Conservation (phyloP, 2,329 filamentous ascomycete genomes). For the Xylariaceae sp. region DNA sequence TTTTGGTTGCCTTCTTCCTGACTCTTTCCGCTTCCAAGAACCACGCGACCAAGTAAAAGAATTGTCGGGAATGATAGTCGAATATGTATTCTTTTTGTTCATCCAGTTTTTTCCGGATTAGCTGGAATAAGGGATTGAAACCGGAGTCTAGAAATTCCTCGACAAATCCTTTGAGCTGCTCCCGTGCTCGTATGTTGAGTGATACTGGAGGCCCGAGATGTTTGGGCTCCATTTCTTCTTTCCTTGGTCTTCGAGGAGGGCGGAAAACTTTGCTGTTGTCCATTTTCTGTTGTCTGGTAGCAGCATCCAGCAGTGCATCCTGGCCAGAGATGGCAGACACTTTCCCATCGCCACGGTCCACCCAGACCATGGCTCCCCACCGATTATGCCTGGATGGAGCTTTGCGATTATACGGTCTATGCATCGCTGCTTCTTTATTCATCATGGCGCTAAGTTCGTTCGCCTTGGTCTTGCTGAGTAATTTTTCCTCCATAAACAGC, state of each 20-base stretch:
- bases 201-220: conserved; percentile 74
- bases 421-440: conserved; percentile 80
- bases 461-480: conserved; percentile 65
- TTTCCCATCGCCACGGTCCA: conserved; percentile 81
- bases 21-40: conserved; percentile 83
- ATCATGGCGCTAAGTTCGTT: conserved; percentile 74
- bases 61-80: conserved; percentile 75
- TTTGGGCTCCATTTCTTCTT: conserved; percentile 61
- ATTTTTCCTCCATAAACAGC: conserved; percentile 78
- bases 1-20: conserved; percentile 58
- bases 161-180: conserved; percentile 76
- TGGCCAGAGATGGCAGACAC: conserved; percentile 87
- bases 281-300: conserved; percentile 79
- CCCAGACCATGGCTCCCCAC: conserved; percentile 97
- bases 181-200: conserved; percentile 71
- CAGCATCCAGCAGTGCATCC: conserved; percentile 71
- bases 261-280: conserved; percentile 89
- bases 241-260: conserved; percentile 65
- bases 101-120: conserved; percentile 85
- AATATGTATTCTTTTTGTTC: conserved; percentile 81
- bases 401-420: conserved; percentile 71
- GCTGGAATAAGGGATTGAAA: conserved; percentile 87
- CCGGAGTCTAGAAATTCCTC: conserved; percentile 92
- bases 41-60: conserved; percentile 91
- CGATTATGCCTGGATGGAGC: conserved; percentile 86